These are phyloP conservation scores for Botrytis paeoniae DNA, from an alignment of 2,329 filamentous ascomycete genomes.

Conservation along the genomic window DNA sequence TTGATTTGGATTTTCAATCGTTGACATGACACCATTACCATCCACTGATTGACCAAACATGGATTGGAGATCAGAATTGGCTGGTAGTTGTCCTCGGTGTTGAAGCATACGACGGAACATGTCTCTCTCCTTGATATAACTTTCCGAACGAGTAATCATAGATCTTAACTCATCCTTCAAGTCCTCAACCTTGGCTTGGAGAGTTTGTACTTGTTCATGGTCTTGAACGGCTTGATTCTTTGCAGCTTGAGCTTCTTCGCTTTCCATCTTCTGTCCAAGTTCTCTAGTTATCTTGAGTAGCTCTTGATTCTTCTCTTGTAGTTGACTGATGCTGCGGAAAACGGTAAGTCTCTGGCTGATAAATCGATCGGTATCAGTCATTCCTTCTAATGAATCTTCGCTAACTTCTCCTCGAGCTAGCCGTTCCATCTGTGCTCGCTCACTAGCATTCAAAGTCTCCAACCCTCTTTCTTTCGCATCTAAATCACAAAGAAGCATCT, in stretches of 20 bases:
- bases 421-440: slow-evolving; percentile 72
- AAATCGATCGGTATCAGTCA: slow-evolving; percentile 81
- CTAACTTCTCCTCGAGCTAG: slow-evolving; percentile 73
- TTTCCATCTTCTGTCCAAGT: slow-evolving; percentile 85
- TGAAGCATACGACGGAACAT: slow-evolving; percentile 96
- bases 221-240: slow-evolving; percentile 62
- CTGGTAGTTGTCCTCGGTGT: slow-evolving; percentile 62
- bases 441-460: slow-evolving; percentile 66
- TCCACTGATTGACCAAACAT: slow-evolving; percentile 71
- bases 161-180: slow-evolving; percentile 83
- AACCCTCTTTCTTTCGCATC: slow-evolving; percentile 78
- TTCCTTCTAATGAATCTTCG: slow-evolving; percentile 66
- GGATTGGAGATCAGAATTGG: slow-evolving; percentile 59
- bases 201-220: slow-evolving; percentile 68
- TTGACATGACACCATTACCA: slow-evolving; percentile 53
- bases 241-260: slow-evolving; percentile 72
- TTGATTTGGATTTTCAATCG: slow-evolving; percentile 53
- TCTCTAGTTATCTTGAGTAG: slow-evolving; percentile 79
- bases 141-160: slow-evolving; percentile 80
- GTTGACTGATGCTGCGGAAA: slow-evolving; percentile 79
- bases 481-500: slow-evolving; percentile 83
- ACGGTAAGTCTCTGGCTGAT: slow-evolving; percentile 87
- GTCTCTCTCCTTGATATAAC: slow-evolving; percentile 91
- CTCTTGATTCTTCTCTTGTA: slow-evolving; percentile 86
- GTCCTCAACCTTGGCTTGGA: slow-evolving; percentile 70